These are phyloP conservation scores for Trichosporon sp. DNA, from an alignment of 1,284 basidiomycete species.

Conservation along the genomic window DNA sequence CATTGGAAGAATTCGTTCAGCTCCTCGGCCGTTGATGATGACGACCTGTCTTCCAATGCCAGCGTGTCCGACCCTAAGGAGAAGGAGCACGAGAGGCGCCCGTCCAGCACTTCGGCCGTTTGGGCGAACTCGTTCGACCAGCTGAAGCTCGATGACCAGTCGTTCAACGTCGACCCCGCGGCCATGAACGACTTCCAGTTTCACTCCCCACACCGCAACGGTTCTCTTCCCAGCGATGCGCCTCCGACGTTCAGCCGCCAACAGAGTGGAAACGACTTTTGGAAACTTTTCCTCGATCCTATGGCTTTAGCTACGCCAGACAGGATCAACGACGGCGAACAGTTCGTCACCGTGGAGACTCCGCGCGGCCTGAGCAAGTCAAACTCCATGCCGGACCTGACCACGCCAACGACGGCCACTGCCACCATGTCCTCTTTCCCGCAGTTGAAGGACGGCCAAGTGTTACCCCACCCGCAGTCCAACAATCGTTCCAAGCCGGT, in stretches of 20 bases:
- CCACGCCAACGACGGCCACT: constrained; percentile 21
- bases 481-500: not conserved
- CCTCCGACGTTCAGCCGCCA: not conserved
- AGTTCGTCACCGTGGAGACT: not conserved
- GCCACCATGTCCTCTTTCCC: constrained; percentile 5
- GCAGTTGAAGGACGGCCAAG: constrained; percentile 1
- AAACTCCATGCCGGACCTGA: constrained; percentile 43
- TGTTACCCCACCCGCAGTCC: not conserved
- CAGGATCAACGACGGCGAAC: constrained; percentile 29
- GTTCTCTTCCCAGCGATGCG: constrained; percentile 11
- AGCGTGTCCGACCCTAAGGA: not conserved
- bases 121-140: constrained; percentile 43
- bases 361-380: constrained; percentile 29
- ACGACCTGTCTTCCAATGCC: constrained; percentile 6
- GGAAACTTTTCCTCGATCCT: constrained; percentile 42
- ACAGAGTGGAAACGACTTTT: constrained; percentile 28
- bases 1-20: not conserved
- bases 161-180: not conserved
- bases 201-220: constrained; percentile 2
- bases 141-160: constrained; percentile 37
- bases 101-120: constrained; percentile 30
- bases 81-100: constrained; percentile 20
- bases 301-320: constrained; percentile 29
- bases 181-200: constrained; percentile 3
- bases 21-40: not conserved